A percentile compares a stretch with the other conserved stretches of the same genome.
Evolutionary conservation across 345 rosid genomes (phyloP).

Genomic region (Garcia nutans): DNA sequence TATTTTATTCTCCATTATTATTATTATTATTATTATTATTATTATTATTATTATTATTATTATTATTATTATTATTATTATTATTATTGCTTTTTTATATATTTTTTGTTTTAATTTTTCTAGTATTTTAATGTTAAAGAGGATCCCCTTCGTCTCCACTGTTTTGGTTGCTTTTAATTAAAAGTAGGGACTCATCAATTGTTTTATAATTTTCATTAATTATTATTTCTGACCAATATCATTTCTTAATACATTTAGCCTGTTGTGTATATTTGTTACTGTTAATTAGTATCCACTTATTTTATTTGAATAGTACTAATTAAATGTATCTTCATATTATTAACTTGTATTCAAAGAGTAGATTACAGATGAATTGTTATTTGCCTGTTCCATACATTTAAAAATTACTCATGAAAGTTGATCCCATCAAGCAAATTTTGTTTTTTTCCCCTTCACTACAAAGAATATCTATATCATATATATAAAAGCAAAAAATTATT

Average conservation of each 20-base stretch:
- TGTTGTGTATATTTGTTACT: too few species aligned
- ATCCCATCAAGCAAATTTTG: too few species aligned
- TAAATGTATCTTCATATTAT: too few species aligned
- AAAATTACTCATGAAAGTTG: too few species aligned
- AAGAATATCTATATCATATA: too few species aligned
- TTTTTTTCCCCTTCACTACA: too few species aligned
- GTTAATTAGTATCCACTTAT: too few species aligned
- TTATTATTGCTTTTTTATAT: constrained; percentile 2
- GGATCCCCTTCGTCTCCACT: neutral
- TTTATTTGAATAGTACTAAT: too few species aligned
- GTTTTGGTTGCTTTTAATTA: neutral
- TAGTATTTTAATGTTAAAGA: neutral
- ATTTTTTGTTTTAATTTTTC: neutral
- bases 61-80: constrained; percentile 28
- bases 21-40: neutral
- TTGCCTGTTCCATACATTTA: too few species aligned
- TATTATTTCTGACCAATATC: neutral
- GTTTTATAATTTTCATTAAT: neutral
- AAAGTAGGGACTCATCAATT: neutral
- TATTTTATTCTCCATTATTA: constrained; percentile 17
- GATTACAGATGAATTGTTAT: too few species aligned
- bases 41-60: constrained; percentile 17
- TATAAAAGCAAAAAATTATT: too few species aligned
- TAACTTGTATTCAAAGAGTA: too few species aligned
- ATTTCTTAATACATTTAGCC: neutral